Percentiles rank a stretch among this genome's conserved stretches.
Conservation (phyloP, 1,139 yeast genomes). For the Suzukiozyma palmioleophila region DNA sequence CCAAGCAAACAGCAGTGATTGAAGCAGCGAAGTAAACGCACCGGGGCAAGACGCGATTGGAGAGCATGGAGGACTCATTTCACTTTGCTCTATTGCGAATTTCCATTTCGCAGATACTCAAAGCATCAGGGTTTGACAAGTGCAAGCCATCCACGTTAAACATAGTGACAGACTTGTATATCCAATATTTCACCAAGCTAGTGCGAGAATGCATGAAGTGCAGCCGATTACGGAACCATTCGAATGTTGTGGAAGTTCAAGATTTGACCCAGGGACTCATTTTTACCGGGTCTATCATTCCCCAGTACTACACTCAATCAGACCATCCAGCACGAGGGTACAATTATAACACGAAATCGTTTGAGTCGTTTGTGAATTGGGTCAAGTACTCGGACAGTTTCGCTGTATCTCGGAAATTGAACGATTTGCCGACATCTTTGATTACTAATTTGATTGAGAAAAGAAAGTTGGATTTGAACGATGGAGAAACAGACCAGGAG, state of each 20-base stretch:
- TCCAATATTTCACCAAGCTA: conserved; percentile 49
- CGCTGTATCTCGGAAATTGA: conserved; percentile 22
- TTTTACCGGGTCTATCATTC: conserved; percentile 44
- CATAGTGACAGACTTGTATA: conserved; percentile 57
- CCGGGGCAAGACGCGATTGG: neutral
- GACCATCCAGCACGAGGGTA: conserved; percentile 13
- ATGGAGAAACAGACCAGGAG: conserved; percentile 27
- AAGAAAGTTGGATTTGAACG: conserved; percentile 28
- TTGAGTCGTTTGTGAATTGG: conserved; percentile 39
- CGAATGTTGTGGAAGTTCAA: conserved; percentile 36
- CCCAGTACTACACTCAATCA: conserved; percentile 9
- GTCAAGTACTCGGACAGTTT: conserved; percentile 25
- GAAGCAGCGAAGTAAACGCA: neutral
- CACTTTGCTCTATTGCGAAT: conserved; percentile 58
- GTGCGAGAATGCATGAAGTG: conserved; percentile 35
- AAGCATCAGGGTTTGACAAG: conserved; percentile 70
- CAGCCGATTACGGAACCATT: conserved; percentile 11
- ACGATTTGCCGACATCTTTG: conserved; percentile 28
- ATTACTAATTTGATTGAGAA: conserved; percentile 37
- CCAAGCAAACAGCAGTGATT: neutral
- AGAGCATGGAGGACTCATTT: conserved; percentile 36
- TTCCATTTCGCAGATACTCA: conserved; percentile 61
- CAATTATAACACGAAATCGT: conserved; percentile 34
- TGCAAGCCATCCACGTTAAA: conserved; percentile 61
- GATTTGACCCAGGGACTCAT: conserved; percentile 63